Percentiles rank a stretch among this genome's conserved stretches.
Conservation (phyloP, 2,329 filamentous ascomycete species). For the Ophiocordyceps camponoti-leonardi region DNA sequence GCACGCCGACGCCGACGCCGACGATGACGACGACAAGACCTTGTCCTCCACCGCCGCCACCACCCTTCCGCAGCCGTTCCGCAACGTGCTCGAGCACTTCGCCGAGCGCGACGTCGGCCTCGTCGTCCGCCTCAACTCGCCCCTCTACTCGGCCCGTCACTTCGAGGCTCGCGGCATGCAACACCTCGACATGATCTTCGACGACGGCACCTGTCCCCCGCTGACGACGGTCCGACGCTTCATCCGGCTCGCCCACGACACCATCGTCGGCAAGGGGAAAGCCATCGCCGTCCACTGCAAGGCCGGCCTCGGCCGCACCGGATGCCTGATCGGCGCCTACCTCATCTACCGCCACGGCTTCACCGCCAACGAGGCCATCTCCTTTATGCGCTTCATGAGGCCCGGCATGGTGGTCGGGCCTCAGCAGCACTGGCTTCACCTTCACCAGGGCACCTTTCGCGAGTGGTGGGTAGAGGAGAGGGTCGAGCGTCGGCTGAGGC, state of each 20-base stretch:
- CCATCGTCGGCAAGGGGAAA: too few relatives aligned
- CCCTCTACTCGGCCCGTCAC: constrained; percentile 91
- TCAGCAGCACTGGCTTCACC: constrained; percentile 95
- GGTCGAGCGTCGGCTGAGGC: constrained; percentile 48
- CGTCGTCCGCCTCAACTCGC: constrained; percentile 88
- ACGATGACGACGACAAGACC: too few relatives aligned
- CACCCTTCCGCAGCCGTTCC: too few relatives aligned
- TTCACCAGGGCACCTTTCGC: constrained; percentile 93
- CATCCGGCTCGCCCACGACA: too few relatives aligned
- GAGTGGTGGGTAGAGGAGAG: constrained; percentile 96
- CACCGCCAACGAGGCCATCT: constrained; percentile 92
- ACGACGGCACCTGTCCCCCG: constrained; percentile 39
- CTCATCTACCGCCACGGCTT: constrained; percentile 95
- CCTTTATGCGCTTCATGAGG: constrained; percentile 98
- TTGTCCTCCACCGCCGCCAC: too few relatives aligned
- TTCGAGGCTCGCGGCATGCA: constrained; percentile 91
- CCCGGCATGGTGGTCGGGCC: constrained; percentile 98
- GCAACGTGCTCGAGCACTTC: too few relatives aligned
- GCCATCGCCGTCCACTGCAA: too few relatives aligned
- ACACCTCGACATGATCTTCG: constrained; percentile 98
- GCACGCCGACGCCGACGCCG: too few relatives aligned
- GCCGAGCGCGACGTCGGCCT: constrained; percentile 50
- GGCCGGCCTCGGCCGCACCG: too few relatives aligned
- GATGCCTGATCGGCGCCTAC: constrained; percentile 87
- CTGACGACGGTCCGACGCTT: too few relatives aligned